phyloP scores from a whole-genome alignment of 169 alveolate genomes.

The Plasmodium vivax region DNA sequence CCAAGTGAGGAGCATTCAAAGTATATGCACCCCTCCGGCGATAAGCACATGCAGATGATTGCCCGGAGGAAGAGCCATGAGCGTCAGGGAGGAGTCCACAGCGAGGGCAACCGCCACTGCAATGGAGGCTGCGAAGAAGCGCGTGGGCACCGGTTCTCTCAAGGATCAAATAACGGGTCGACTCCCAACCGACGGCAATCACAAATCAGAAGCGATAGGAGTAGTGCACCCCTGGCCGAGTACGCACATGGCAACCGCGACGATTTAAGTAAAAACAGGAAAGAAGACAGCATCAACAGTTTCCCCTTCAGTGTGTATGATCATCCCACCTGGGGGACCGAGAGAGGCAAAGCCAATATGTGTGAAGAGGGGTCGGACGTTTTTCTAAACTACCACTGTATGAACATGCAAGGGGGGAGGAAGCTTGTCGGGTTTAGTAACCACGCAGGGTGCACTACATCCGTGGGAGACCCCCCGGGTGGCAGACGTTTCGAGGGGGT shows the following conservation, averaged over 20 bases:
- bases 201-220: neutral
- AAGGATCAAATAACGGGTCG: neutral
- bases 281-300: neutral
- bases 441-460: neutral
- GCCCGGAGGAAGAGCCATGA: neutral
- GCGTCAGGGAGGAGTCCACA: neutral
- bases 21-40: neutral
- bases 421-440: neutral
- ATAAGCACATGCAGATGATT: neutral
- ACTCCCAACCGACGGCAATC: neutral
- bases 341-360: neutral
- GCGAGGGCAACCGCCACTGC: neutral
- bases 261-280: neutral
- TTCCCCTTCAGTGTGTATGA: neutral
- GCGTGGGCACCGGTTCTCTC: neutral
- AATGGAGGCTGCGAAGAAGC: neutral
- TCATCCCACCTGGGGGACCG: neutral
- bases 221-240: neutral
- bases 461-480: neutral
- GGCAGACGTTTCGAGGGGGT: neutral
- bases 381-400: neutral
- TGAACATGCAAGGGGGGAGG: neutral
- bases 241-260: neutral
- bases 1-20: neutral
- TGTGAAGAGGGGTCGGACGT: neutral